Conservation (phyloP, 2,329 filamentous ascomycete species). For the Talaromyces sp. region DNA sequence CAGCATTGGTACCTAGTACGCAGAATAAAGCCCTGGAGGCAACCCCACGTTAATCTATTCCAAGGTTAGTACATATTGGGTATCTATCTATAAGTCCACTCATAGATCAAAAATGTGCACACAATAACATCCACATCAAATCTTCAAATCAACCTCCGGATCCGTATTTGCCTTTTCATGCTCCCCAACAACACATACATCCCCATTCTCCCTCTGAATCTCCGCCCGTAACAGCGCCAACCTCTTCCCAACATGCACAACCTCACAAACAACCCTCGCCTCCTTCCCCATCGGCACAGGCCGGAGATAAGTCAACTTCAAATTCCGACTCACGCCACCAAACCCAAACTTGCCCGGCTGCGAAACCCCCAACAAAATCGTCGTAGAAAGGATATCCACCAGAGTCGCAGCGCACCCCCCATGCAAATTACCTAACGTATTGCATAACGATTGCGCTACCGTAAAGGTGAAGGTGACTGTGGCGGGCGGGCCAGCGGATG, state of each 20-base stretch:
- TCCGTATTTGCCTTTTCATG: conserved; percentile 68
- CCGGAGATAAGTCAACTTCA: conserved; percentile 69
- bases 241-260: conserved; percentile 60
- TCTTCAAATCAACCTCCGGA: conserved; percentile 36
- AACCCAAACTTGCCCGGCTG: conserved; percentile 63
- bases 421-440: conserved; percentile 87
- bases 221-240: conserved; percentile 58
- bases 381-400: conserved; percentile 67
- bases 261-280: conserved; percentile 59
- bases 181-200: conserved; percentile 61
- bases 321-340: conserved; percentile 66
- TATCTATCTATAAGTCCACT: background rate
- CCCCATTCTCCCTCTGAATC: conserved; percentile 58
- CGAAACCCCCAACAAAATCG: conserved; percentile 60
- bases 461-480: conserved; percentile 38
- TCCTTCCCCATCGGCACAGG: conserved; percentile 58
- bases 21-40: background rate
- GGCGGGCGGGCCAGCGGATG: conserved; percentile 36
- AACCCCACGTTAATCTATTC: background rate
- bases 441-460: conserved; percentile 88
- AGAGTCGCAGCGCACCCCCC: conserved; percentile 74
- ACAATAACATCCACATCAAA: conserved; percentile 16
- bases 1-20: no score
- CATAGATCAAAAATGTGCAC: no score
- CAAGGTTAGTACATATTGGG: background rate